phyloP scores from a whole-genome alignment of 768 basidiomycete genomes.

The Psilocybe cubensis region DNA sequence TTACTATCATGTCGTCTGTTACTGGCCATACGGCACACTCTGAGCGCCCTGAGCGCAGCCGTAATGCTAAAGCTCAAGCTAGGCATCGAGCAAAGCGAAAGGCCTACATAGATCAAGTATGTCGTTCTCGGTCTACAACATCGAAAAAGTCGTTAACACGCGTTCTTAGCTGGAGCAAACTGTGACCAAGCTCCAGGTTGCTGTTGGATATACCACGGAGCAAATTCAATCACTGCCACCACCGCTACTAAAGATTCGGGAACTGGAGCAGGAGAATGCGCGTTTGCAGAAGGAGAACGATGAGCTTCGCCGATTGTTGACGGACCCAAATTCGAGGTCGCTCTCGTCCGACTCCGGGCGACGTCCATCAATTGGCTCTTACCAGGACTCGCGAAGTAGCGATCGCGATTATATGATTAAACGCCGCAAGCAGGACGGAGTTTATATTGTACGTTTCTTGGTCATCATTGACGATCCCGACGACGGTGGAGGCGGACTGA shows the following conservation, averaged over 20 bases:
- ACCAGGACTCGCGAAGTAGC: slow-evolving; percentile 50
- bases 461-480: neutral
- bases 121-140: slow-evolving; percentile 14
- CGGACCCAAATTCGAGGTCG: slow-evolving; percentile 42
- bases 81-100: slow-evolving; percentile 91
- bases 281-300: slow-evolving; percentile 75
- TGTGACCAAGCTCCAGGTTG: slow-evolving; percentile 81
- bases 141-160: neutral
- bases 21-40: slow-evolving; percentile 55
- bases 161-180: slow-evolving; percentile 76
- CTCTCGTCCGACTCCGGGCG: slow-evolving; percentile 46
- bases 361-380: slow-evolving; percentile 47
- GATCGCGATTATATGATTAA: slow-evolving; percentile 58
- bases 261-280: slow-evolving; percentile 81
- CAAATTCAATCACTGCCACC: slow-evolving; percentile 76
- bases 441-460: slow-evolving; percentile 50
- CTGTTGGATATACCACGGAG: slow-evolving; percentile 73
- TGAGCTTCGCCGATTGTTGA: slow-evolving; percentile 68
- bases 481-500: neutral
- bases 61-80: slow-evolving; percentile 88
- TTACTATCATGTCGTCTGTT: slow-evolving; percentile 62
- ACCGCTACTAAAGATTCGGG: slow-evolving; percentile 74
- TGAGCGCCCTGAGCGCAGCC: slow-evolving; percentile 81
- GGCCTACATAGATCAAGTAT: slow-evolving; percentile 89
- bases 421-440: slow-evolving; percentile 60